phyloP scores from a whole-genome alignment of 805 yeast species.

The Kodamaea hsintzibuensis region DNA sequence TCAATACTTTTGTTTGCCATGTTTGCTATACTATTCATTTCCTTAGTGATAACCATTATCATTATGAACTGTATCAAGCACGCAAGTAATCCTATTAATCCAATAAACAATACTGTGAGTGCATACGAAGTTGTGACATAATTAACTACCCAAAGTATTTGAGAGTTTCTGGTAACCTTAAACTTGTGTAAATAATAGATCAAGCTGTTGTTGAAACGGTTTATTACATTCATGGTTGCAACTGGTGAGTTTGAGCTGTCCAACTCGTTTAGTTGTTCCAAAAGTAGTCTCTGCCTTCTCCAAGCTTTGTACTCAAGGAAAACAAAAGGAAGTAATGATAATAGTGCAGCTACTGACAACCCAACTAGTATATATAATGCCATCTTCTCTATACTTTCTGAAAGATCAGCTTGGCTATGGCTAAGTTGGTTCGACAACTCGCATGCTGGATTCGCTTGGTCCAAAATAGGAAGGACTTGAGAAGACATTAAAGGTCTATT shows the following conservation, averaged over 20 bases:
- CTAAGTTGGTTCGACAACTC: constrained; percentile 39
- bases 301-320: constrained; percentile 50
- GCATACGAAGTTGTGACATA: constrained; percentile 59
- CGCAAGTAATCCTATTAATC: constrained; percentile 55
- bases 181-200: constrained; percentile 10
- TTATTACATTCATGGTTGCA: constrained; percentile 5
- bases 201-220: constrained; percentile 7
- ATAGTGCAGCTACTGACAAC: constrained; percentile 33
- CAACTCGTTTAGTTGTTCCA: constrained; percentile 8
- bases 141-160: constrained; percentile 9
- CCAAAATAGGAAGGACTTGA: constrained; percentile 1
- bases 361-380: constrained; percentile 42
- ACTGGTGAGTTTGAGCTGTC: constrained; percentile 1
- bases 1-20: background rate
- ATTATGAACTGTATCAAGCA: constrained; percentile 57
- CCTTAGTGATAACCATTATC: constrained; percentile 25
- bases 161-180: background rate
- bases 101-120: constrained; percentile 49
- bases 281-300: constrained; percentile 43
- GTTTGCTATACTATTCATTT: background rate
- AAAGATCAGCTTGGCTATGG: constrained; percentile 34
- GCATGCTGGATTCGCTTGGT: constrained; percentile 27
- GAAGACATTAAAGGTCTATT: background rate
- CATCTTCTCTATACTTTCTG: constrained; percentile 30
- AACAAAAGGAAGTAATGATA: constrained; percentile 43